These are phyloP conservation scores for Solanum ossicruentum DNA, from an alignment of 257 asterid genomes.

Conservation along the genomic window DNA sequence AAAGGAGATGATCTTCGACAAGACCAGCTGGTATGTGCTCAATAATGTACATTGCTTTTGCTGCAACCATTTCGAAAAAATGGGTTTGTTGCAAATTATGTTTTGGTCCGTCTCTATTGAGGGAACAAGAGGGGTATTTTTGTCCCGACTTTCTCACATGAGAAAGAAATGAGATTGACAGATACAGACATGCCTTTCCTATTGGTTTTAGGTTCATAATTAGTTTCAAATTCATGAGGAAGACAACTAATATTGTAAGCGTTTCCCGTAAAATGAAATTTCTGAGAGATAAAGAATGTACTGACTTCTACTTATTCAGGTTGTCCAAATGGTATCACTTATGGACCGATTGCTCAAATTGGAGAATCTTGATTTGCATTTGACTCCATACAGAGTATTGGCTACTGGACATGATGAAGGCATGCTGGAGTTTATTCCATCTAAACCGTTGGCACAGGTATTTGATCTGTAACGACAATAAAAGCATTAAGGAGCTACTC, in stretches of 20 bases:
- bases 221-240: not conserved
- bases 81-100: not conserved
- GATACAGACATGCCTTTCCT: not conserved
- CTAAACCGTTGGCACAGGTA: conserved; percentile 96
- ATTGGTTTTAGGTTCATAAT: not conserved
- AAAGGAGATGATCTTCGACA: conserved; percentile 99
- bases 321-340: conserved; percentile 91
- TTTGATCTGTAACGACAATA: not conserved
- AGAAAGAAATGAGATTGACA: not conserved
- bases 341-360: conserved; percentile 95
- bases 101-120: not conserved
- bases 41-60: not conserved
- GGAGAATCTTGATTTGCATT: conserved; percentile 94
- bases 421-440: conserved; percentile 94
- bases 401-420: conserved; percentile 99
- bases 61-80: not conserved
- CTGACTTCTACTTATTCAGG: conserved; percentile 29
- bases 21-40: conserved; percentile 78
- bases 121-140: not conserved
- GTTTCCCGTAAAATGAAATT: not conserved
- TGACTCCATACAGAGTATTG: conserved; percentile 90
- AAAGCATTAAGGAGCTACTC: not conserved
- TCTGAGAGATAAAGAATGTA: not conserved
- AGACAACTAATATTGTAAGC: not conserved
- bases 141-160: not conserved